Evolutionary conservation across 1,284 basidiomycete species (phyloP).

Genomic region (Ceratobasidium theobromae): DNA sequence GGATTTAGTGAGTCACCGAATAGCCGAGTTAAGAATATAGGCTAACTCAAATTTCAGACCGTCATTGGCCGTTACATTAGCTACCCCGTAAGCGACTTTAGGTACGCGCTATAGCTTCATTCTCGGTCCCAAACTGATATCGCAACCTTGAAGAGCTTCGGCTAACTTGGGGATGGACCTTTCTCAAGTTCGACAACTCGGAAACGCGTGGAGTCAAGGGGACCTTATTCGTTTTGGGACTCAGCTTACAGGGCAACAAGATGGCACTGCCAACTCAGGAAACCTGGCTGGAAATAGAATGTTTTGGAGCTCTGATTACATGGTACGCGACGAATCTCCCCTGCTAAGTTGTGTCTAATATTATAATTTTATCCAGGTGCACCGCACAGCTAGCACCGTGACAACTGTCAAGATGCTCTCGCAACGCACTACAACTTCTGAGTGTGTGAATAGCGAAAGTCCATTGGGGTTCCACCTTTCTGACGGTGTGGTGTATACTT

Average conservation of each 20-base stretch:
- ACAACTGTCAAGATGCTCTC: constrained; percentile 68
- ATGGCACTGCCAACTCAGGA: constrained; percentile 57
- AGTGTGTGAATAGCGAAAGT: constrained; percentile 65
- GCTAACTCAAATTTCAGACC: constrained; percentile 1
- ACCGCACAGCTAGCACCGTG: constrained; percentile 59
- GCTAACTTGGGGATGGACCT: constrained; percentile 15
- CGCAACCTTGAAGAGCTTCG: constrained; percentile 27
- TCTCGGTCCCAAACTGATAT: neutral
- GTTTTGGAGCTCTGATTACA: constrained; percentile 69
- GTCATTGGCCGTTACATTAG: constrained; percentile 30
- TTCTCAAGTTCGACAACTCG: constrained; percentile 16
- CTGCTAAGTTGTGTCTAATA: neutral
- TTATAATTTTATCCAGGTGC: constrained; percentile 47
- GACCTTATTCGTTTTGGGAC: constrained; percentile 41
- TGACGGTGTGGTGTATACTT: constrained; percentile 64
- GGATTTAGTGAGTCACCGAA: constrained; percentile 30
- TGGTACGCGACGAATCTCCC: constrained; percentile 48
- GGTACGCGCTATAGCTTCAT: neutral
- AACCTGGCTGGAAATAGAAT: constrained; percentile 60
- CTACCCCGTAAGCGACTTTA: constrained; percentile 25
- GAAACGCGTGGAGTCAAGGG: constrained; percentile 33
- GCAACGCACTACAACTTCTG: constrained; percentile 59
- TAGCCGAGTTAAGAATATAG: neutral
- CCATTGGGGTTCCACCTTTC: constrained; percentile 66
- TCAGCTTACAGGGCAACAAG: constrained; percentile 37